Evolutionary conservation across 148 eudicot species (phyloP), one percentile per base, ranked within the genome.

Genomic region (Nyssa sinensis): DNA sequence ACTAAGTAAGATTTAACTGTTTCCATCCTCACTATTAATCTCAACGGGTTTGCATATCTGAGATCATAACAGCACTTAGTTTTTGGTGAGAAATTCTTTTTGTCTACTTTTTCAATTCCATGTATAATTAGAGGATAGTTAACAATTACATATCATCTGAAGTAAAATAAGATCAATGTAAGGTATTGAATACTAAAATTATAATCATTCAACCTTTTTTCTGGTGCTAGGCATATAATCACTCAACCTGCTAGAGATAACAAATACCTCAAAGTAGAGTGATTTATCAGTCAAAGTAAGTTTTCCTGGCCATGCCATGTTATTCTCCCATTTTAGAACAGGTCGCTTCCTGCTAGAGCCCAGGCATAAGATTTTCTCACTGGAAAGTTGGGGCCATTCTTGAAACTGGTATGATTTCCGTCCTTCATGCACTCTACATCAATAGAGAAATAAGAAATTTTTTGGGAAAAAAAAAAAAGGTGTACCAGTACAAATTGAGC

Each of bases 271-370:
- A 81, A 91, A 93, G 86, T 93, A 89, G 21, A 93, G 90, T 64
- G 97, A 93, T 69, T 74, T 89, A 73, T 93, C 94, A 25, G 98
- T 93, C 90, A 93, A 85, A 32, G 88, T 89, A 71, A 91, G 81
- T 77, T 89, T 89, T 77, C 98, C 98, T 3, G 98, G 98, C 93
- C 94, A 91, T 69, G 97, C 94, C 83, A 91, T 85, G 85, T 91
- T 89, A 70, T 88, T 86, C 74, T 93, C 90, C 98, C 98, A 93
- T 87, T 81, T 88, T 69, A 93, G 74, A 51, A 93, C 93, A 72
- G 96, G 97, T 70, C 87, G 94, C 86, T 88, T 88, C 81, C 86
- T 82, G 84, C 90, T 83, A 71, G 89, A 86, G 73, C 93, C 92
- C 72, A 88, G 85, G 76, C 97, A 89, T 62, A 93, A 76, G 80